Conservation (phyloP, 164 flowering plant species). For the Litsea cubeba region DNA sequence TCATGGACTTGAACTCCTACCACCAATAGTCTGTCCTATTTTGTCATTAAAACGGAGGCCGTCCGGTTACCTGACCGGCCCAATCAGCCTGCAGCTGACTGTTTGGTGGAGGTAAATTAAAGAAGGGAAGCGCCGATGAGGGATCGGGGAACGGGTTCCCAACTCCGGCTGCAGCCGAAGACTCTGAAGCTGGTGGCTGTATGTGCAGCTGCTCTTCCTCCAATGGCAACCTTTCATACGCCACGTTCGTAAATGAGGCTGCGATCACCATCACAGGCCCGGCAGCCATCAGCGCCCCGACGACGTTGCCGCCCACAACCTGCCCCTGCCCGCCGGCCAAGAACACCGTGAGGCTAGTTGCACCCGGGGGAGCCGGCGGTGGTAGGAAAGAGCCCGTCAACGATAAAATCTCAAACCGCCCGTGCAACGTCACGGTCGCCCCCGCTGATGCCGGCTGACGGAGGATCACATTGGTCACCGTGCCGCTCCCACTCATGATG, state of each 20-base stretch:
- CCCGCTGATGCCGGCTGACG: constrained; percentile 39
- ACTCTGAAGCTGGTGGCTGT: constrained; percentile 11
- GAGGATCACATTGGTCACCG: constrained; percentile 35
- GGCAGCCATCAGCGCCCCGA: constrained; percentile 36
- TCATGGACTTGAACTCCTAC: neutral
- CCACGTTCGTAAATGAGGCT: constrained; percentile 39
- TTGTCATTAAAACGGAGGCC: constrained; percentile 13
- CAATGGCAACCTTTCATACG: constrained; percentile 41
- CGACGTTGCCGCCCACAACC: constrained; percentile 46
- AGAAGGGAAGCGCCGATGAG: constrained; percentile 37
- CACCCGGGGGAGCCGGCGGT: constrained; percentile 42
- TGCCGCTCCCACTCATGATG: constrained; percentile 35
- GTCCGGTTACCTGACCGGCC: constrained; percentile 8
- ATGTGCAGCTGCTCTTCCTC: constrained; percentile 13
- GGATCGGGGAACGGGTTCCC: constrained; percentile 29
- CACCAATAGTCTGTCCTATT: neutral
- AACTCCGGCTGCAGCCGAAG: constrained; percentile 3
- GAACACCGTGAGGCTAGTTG: constrained; percentile 35
- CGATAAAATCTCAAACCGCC: constrained; percentile 41
- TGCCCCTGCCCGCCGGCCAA: constrained; percentile 48
- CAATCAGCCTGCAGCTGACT: constrained; percentile 20
- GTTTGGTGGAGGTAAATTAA: constrained; percentile 24
- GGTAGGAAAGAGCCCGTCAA: constrained; percentile 43
- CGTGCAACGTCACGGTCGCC: constrained; percentile 33
- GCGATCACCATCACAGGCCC: constrained; percentile 44